These are phyloP conservation scores for Gigaspora rosea DNA, from an alignment of 192 early-diverging fungal species.

Conservation along the genomic window DNA sequence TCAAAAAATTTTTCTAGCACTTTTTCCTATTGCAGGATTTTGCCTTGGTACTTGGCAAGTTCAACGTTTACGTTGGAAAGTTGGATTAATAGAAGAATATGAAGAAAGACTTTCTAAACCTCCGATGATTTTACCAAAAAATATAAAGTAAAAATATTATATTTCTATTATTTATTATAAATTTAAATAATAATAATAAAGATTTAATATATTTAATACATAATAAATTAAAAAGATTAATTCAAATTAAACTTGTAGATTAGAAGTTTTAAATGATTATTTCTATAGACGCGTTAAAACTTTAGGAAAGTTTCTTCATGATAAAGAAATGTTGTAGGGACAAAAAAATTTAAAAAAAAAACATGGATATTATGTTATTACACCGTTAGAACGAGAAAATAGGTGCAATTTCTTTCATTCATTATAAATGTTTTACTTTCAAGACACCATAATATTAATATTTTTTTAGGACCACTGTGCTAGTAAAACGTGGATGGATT, in stretches of 20 bases:
- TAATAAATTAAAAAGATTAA: neutral
- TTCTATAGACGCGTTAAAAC: conserved; percentile 79
- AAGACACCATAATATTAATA: neutral
- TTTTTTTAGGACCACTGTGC: conserved; percentile 58
- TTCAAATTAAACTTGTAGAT: conserved; percentile 31
- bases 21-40: conserved; percentile 63
- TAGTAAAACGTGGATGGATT: conserved; percentile 92
- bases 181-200: conserved; percentile 24
- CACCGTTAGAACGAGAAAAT: conserved; percentile 72
- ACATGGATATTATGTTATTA: conserved; percentile 72
- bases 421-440: neutral
- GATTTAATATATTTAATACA: neutral
- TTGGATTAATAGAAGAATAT: conserved; percentile 73
- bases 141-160: conserved; percentile 51
- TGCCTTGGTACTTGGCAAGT: conserved; percentile 87
- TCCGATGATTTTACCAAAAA: conserved; percentile 69
- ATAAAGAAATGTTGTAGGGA: conserved; percentile 82
- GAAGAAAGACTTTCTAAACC: conserved; percentile 60
- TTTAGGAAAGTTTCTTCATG: conserved; percentile 68
- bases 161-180: neutral
- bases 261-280: conserved; percentile 53
- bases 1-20: conserved; percentile 23
- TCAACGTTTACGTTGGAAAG: conserved; percentile 87
- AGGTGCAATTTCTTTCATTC: conserved; percentile 40
- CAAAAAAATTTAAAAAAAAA: conserved; percentile 70